Conservation (phyloP, 2,329 filamentous ascomycete species). For the Zelopaecilomyces penicillatus region DNA sequence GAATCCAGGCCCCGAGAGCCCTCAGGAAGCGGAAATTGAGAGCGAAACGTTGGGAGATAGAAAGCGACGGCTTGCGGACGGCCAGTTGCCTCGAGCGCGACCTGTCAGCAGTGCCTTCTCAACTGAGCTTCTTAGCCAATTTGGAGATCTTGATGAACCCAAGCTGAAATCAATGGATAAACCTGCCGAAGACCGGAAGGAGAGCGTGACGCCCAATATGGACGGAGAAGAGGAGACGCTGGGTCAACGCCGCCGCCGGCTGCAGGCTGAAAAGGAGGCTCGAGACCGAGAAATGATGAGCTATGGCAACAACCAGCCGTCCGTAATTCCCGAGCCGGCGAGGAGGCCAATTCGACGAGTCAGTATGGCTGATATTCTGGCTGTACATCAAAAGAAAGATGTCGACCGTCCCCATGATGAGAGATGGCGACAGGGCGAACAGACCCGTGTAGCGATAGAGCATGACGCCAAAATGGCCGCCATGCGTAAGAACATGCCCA, state of each 20-base stretch:
- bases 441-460: constrained; percentile 30
- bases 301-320: constrained; percentile 17
- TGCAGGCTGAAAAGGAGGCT: constrained; percentile 63
- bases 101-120: constrained; percentile 61
- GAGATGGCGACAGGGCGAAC: constrained; percentile 31
- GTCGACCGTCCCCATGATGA: constrained; percentile 31
- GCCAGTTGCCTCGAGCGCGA: constrained; percentile 41
- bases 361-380: constrained; percentile 53
- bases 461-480: constrained; percentile 41
- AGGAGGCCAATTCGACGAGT: constrained; percentile 24
- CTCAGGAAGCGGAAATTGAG: constrained; percentile 40
- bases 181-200: constrained; percentile 24
- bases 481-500: constrained; percentile 42
- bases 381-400: constrained; percentile 33
- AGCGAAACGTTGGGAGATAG: constrained; percentile 60
- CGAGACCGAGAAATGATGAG: constrained; percentile 50
- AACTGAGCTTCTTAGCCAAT: constrained; percentile 57
- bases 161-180: constrained; percentile 28
- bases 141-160: constrained; percentile 41
- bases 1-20: constrained; percentile 29
- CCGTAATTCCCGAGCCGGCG: constrained; percentile 8
- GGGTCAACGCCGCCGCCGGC: constrained; percentile 64
- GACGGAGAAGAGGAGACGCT: constrained; percentile 62
- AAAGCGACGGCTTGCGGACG: constrained; percentile 51
- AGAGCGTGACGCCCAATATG: constrained; percentile 29